phyloP scores from a whole-genome alignment of 2,329 filamentous ascomycete genomes.

The Beauveria sp. region DNA sequence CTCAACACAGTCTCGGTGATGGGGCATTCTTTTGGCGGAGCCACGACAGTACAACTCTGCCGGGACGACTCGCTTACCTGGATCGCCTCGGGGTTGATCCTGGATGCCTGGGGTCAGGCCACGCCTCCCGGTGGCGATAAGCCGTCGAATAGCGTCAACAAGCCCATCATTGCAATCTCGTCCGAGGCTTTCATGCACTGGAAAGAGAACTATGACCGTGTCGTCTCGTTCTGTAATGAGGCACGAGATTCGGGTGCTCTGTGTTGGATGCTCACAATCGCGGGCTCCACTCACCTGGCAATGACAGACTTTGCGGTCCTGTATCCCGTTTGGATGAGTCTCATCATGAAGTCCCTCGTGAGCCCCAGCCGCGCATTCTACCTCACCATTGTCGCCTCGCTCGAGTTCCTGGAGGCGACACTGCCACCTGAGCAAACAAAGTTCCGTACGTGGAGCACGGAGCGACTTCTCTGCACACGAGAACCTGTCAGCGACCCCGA shows the following conservation, averaged over 20 bases:
- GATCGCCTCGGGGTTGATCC: conserved; percentile 56
- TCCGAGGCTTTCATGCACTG: conserved; percentile 66
- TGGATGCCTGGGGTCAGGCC: conserved; percentile 56
- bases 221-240: conserved; percentile 50
- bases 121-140: conserved; percentile 37
- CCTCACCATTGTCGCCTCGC: conserved; percentile 53
- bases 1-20: conserved; percentile 51
- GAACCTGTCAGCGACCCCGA: conserved; percentile 31
- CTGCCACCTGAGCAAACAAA: conserved; percentile 39
- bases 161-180: conserved; percentile 56
- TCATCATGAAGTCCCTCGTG: conserved; percentile 56
- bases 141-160: conserved; percentile 34
- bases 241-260: conserved; percentile 36
- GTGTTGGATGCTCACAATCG: conserved; percentile 44
- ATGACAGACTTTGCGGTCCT: conserved; percentile 61
- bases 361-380: conserved; percentile 55
- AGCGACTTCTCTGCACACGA: conserved; percentile 40
- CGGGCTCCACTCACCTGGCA: conserved; percentile 56
- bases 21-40: conserved; percentile 61
- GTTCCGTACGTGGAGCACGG: conserved; percentile 43
- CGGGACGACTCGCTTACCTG: conserved; percentile 46
- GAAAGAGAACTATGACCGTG: conserved; percentile 53
- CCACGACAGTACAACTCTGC: conserved; percentile 54
- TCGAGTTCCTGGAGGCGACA: conserved; percentile 53
- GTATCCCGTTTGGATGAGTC: conserved; percentile 50